Percentiles rank a stretch among this genome's conserved stretches.
Conservation (phyloP, 2,329 filamentous ascomycete genomes). For the Cladophialophora bantiana region DNA sequence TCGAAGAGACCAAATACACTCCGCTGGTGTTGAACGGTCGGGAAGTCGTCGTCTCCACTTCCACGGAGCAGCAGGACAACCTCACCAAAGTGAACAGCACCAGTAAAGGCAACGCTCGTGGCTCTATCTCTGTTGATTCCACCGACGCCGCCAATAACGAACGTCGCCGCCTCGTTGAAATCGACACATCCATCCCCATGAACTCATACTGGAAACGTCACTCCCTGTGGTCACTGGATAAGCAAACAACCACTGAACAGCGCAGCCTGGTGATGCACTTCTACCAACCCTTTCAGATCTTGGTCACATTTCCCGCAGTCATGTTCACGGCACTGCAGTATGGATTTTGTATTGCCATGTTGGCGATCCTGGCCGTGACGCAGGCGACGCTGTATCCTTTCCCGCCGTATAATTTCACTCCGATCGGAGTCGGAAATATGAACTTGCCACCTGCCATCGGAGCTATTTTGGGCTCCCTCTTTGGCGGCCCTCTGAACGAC, state of each 20-base stretch:
- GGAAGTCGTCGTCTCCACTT: conserved; percentile 15
- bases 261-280: conserved; percentile 44
- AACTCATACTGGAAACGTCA: conserved; percentile 43
- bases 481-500: conserved; percentile 52
- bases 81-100: conserved; percentile 30
- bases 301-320: conserved; percentile 50
- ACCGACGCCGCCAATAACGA: conserved; percentile 31
- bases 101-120: conserved; percentile 17
- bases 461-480: conserved; percentile 49
- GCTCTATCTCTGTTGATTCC: conserved; percentile 22
- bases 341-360: conserved; percentile 49
- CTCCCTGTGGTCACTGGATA: conserved; percentile 39
- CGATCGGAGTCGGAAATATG: conserved; percentile 46
- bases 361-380: conserved; percentile 45
- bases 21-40: conserved; percentile 35
- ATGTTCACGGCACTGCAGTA: conserved; percentile 52
- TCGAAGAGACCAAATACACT: conserved; percentile 50
- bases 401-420: conserved; percentile 46
- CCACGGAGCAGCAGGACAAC: conserved; percentile 5
- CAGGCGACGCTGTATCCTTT: conserved; percentile 48
- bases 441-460: conserved; percentile 50
- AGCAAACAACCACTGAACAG: conserved; percentile 36
- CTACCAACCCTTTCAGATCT: conserved; percentile 45
- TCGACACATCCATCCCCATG: conserved; percentile 43
- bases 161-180: conserved; percentile 34